Evolutionary conservation across 2,329 filamentous ascomycete species (phyloP), one percentile per base, ranked within the genome.

Genomic region (Cryphonectria japonica): DNA sequence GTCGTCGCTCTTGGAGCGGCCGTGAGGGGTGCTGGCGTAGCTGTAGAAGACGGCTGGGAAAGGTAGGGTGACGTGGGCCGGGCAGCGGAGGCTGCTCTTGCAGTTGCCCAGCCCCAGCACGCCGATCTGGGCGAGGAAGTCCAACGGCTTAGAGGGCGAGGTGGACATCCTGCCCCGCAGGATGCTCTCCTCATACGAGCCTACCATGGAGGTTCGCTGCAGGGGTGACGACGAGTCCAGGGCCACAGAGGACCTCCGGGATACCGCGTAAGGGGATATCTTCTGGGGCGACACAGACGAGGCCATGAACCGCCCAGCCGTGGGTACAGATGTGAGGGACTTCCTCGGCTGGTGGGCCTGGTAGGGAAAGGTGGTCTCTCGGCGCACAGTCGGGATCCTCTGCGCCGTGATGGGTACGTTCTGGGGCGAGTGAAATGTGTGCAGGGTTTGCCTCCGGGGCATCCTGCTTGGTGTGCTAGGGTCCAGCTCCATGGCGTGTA

Each of bases 31-130:
- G 67, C 86, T 91, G 29, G 89, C 89, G 79, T 98, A 98, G 81
- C 92, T 97, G 83, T 98, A 99, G 77, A 98, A 99, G 0, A 98
- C 95, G 1, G 95, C 96, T 1, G 94, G 93, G 76, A 98, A 98
- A 0, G 94, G 92, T 3, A 99, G 84, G 0, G 92, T 95, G 69
- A 98, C 93, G 79, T 99, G 96, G 9, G 94, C 86, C 1, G 96
- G 96, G 77, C 96, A 98, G 72, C 89, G 90, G 26, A 98, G 85
- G 75, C 88, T 95, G 1, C 93, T 82, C 79, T 95, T 97, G 84
- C 95, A 98, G 75, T 95, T 92, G 9, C 95, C 95, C 75, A 91
- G 91, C 13, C 95, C 96, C 22, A 98, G 84, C 0, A 98, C 96
- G 32, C 96, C 96, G 70, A 99, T 98, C 78, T 98, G 94, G 39